Base-by-base conservation (phyloP, 257 asterid genomes). In the Avicennia marina region DNA sequence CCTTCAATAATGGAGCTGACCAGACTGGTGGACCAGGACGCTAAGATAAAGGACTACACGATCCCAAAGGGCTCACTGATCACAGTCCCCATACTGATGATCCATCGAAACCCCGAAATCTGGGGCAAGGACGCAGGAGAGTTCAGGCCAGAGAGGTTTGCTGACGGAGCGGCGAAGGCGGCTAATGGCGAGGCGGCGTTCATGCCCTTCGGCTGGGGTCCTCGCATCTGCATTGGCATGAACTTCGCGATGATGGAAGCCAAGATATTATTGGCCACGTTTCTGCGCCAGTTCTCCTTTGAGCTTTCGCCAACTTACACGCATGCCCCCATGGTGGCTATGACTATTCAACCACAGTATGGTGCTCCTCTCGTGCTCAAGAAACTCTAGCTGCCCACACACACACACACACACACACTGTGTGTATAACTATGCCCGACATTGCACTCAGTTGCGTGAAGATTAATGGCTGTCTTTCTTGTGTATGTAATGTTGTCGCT, bases 131-230 rank as follows among this genome's bases (percentile, higher is more conserved):
- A 67, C 48, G 78, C 74, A 0, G 58, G 33, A 6, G 63, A 67
- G 1, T 72, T 72, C 53, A 66, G 56, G 21, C 73, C 77, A 8
- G 67, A 29, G 0, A 52, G 72, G 22, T 67, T 67, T 26, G 68
- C 67, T 0, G 63, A 60, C 13, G 73, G 73, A 29, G 54, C 57
- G 16, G 8, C 31, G 18, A 72, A 67, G 46, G 78, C 71, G 21
- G 47, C 78, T 0, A 73, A 68, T 0, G 72, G 78, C 1, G 39
- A 39, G 15, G 12, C n/a, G 6, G 68, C 62, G 0, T 73, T 3
- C 25, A 44, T 73, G 40, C 78, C 78, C 1, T 73, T 67, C 43
- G 73, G 78, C 1, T 63, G 68, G 65, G 78, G 78, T 9, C 75
- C 74, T 6, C 52, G 75, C 10, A 64, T 68, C 1, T 73, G 78